These are phyloP conservation scores for barrel medic (Medicago truncatula) DNA, from an alignment of 306 rosid species.

Conservation along the genomic window MtrunA17r5.0-ANR NC_053048.1:47975501-47976000, in stretches of 20 bases:
- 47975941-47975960: conserved; percentile 25
- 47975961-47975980: conserved; percentile 22
- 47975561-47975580: no score
- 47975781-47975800: conserved; percentile 21
- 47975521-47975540: background rate
- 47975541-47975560: no score
- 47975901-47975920: conserved; percentile 54
- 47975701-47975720: conserved; percentile 1
- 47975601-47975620: conserved; percentile 27
- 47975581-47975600: no score
- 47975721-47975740: conserved; percentile 14
- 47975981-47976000: conserved; percentile 17
- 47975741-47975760: conserved; percentile 20
- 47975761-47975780: conserved; percentile 33
- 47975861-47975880: conserved; percentile 52
- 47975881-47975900: conserved; percentile 56
- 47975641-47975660: conserved; percentile 26
- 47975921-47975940: conserved; percentile 42
- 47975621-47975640: background rate
- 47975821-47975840: conserved; percentile 54
- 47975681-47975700: conserved; percentile 1
- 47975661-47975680: conserved; percentile 21
- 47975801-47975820: conserved; percentile 27
- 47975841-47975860: conserved; percentile 57
- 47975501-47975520: conserved; percentile 4